Percentiles rank a stretch among this genome's conserved stretches.
Evolutionary conservation across 1,284 basidiomycete species (phyloP).

Genomic region (Ceratobasidium theobromae): DNA sequence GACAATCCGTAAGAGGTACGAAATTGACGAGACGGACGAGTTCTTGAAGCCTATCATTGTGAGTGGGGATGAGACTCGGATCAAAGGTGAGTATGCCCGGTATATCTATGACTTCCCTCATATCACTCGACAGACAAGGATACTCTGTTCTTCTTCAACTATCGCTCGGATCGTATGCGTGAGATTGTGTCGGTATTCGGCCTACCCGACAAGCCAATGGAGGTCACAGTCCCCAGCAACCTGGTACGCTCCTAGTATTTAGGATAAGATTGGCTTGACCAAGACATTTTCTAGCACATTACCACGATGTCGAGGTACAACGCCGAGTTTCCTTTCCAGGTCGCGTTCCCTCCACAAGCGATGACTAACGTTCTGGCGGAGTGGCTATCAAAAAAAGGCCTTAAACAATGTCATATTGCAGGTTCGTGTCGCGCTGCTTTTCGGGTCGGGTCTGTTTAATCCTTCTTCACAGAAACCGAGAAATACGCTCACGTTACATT

Average conservation of each 20-base stretch:
- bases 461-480: slow-evolving; percentile 68
- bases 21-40: slow-evolving; percentile 84
- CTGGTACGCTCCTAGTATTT: slow-evolving; percentile 54
- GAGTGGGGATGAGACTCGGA: slow-evolving; percentile 72
- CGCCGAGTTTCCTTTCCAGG: slow-evolving; percentile 78
- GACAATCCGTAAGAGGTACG: slow-evolving; percentile 71
- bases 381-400: slow-evolving; percentile 74
- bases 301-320: slow-evolving; percentile 95
- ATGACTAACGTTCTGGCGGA: slow-evolving; percentile 93
- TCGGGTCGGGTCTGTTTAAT: neutral
- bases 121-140: slow-evolving; percentile 51
- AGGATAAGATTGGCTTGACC: neutral
- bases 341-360: slow-evolving; percentile 84
- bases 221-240: slow-evolving; percentile 77
- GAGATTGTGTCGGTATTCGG: slow-evolving; percentile 83
- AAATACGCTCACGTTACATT: slow-evolving; percentile 96
- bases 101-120: neutral
- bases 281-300: slow-evolving; percentile 57
- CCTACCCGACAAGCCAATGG: slow-evolving; percentile 77
- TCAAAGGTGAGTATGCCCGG: slow-evolving; percentile 60
- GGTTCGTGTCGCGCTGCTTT: slow-evolving; percentile 47
- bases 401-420: slow-evolving; percentile 84
- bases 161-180: slow-evolving; percentile 90
- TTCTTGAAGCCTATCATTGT: slow-evolving; percentile 92
- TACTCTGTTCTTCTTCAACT: slow-evolving; percentile 93